A percentile compares a stretch with the other conserved stretches of the same genome.
phyloP scores from a whole-genome alignment of 192 early-diverging fungal genomes.

The Allomyces arbusculus region DNA sequence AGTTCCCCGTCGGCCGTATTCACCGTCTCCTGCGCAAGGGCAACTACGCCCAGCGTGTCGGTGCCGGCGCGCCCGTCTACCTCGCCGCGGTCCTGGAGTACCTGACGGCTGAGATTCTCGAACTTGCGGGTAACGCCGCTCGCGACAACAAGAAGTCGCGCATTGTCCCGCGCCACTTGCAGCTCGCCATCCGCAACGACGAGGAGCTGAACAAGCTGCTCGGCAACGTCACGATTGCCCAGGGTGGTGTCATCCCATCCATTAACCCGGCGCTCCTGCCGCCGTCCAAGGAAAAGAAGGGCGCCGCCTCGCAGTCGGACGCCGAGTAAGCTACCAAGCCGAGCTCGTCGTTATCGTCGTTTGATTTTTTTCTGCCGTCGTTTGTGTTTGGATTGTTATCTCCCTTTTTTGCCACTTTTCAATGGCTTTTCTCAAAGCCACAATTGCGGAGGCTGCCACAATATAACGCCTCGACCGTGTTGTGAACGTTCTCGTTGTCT shows the following conservation, averaged over 20 bases:
- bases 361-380: not conserved
- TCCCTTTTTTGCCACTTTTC: not conserved
- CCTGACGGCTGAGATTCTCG: slow-evolving; percentile 87
- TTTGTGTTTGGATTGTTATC: no score
- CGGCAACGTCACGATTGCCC: slow-evolving; percentile 71
- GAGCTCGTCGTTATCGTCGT: not conserved
- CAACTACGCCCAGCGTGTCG: slow-evolving; percentile 83
- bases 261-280: slow-evolving; percentile 71
- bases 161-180: slow-evolving; percentile 87
- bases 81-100: slow-evolving; percentile 91
- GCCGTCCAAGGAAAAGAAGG: slow-evolving; percentile 52
- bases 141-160: slow-evolving; percentile 88
- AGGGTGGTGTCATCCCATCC: slow-evolving; percentile 86
- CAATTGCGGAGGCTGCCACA: not conserved
- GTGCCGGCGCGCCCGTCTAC: slow-evolving; percentile 85
- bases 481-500: no score
- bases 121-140: slow-evolving; percentile 86
- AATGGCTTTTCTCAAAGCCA: not conserved
- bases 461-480: no score
- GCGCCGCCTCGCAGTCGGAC: slow-evolving; percentile 24
- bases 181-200: slow-evolving; percentile 89
- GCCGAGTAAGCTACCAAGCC: not conserved
- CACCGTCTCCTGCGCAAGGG: slow-evolving; percentile 84
- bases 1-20: slow-evolving; percentile 94
- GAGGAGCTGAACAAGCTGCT: slow-evolving; percentile 87